A percentile compares a stretch with the other conserved stretches of the same genome.
Conservation (phyloP, 1,284 basidiomycete species). For the Porodaedalea pini region DNA sequence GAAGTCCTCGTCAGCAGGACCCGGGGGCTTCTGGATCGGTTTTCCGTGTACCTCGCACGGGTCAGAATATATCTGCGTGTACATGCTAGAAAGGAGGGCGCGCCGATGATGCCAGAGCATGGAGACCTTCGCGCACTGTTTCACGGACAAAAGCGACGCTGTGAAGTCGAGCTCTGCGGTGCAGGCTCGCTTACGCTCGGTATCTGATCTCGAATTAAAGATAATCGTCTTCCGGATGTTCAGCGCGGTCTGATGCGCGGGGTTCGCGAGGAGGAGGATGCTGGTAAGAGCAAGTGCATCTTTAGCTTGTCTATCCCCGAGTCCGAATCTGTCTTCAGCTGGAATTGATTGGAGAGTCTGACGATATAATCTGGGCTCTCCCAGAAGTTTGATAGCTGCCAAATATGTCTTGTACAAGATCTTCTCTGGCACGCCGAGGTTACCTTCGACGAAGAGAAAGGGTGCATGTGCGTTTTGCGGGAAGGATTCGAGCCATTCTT, state of each 20-base stretch:
- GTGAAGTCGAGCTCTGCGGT: slow-evolving; percentile 45
- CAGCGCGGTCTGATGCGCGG: slow-evolving; percentile 62
- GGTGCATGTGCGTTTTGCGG: slow-evolving; percentile 33
- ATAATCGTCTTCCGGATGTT: slow-evolving; percentile 56
- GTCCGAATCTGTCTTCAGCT: slow-evolving; percentile 13
- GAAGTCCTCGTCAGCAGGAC: slow-evolving; percentile 6
- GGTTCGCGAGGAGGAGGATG: slow-evolving; percentile 58
- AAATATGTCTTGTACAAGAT: slow-evolving; percentile 50
- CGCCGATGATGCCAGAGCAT: slow-evolving; percentile 64
- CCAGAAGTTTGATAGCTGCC: slow-evolving; percentile 38
- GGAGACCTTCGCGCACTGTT: slow-evolving; percentile 57
- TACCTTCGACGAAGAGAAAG: slow-evolving; percentile 51
- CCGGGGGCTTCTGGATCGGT: no score
- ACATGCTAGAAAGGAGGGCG: slow-evolving; percentile 45
- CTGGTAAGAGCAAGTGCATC: slow-evolving; percentile 3
- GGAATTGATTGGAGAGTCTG: no score
- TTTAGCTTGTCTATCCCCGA: background rate
- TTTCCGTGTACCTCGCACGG: background rate
- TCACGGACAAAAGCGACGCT: slow-evolving; percentile 45
- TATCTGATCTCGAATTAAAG: slow-evolving; percentile 20
- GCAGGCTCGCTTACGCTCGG: background rate
- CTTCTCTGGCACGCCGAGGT: slow-evolving; percentile 65
- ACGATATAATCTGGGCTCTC: slow-evolving; percentile 17
- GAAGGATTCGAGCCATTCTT: slow-evolving; percentile 34
- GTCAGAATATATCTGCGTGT: background rate